A percentile compares a stretch with the other conserved stretches of the same genome.
These are phyloP conservation scores for Amniculicola lignicola DNA, from an alignment of 495 filamentous ascomycete species.

Conservation along the genomic window DNA sequence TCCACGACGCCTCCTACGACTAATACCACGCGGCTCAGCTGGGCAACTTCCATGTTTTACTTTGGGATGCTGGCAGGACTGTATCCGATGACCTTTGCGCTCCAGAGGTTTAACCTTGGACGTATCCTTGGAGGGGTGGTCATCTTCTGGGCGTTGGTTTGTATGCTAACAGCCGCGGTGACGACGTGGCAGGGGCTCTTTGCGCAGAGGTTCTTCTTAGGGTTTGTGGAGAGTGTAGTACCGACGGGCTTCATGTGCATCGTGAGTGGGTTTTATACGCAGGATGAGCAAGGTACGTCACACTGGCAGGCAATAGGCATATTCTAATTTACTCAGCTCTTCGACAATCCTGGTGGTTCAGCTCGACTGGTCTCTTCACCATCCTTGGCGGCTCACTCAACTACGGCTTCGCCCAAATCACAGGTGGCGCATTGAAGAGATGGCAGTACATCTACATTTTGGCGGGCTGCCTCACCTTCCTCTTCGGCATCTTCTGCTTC, in stretches of 20 bases:
- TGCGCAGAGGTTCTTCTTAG: constrained; percentile 69
- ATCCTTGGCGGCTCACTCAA: constrained; percentile 65
- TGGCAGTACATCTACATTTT: constrained; percentile 73
- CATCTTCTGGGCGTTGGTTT: constrained; percentile 63
- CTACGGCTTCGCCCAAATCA: constrained; percentile 68
- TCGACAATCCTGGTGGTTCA: constrained; percentile 69
- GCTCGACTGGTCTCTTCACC: constrained; percentile 62
- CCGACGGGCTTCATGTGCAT: constrained; percentile 68
- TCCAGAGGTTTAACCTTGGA: constrained; percentile 64
- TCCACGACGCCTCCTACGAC: constrained; percentile 54
- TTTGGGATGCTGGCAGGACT: constrained; percentile 72
- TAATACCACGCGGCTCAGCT: constrained; percentile 62
- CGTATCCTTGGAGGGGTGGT: constrained; percentile 61
- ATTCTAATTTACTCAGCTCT: too few species aligned
- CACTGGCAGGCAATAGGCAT: too few species aligned
- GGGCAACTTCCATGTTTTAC: constrained; percentile 77
- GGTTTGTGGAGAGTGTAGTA: constrained; percentile 65
- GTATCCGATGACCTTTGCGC: constrained; percentile 66
- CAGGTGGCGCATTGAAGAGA: constrained; percentile 49
- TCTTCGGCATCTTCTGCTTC: constrained; percentile 64
- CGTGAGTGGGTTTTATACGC: constrained; percentile 63
- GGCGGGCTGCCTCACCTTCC: constrained; percentile 59
- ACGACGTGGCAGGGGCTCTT: constrained; percentile 62
- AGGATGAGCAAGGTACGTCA: constrained; percentile 66
- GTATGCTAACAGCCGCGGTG: constrained; percentile 66